phyloP scores from a whole-genome alignment of 768 basidiomycete genomes.

The Termitomyces sp. region DNA sequence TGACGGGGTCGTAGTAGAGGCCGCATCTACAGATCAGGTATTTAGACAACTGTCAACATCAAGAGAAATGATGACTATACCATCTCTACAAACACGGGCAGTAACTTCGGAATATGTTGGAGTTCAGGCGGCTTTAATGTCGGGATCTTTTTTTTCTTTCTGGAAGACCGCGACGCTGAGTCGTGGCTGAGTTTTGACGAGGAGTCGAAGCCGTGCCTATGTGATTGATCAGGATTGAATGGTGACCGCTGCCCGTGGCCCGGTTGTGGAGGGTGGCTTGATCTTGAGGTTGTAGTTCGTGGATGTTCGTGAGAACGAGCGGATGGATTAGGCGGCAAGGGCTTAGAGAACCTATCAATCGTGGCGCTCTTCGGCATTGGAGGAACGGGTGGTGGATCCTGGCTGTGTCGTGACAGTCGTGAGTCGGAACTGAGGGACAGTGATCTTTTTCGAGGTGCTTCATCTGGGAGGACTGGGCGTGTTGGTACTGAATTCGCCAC shows the following conservation, averaged over 20 bases:
- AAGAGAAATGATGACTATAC: constrained; percentile 39
- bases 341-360: constrained; percentile 25
- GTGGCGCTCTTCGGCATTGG: constrained; percentile 24
- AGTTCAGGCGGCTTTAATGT: constrained; percentile 73
- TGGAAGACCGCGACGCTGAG: constrained; percentile 6
- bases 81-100: constrained; percentile 92
- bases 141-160: constrained; percentile 37
- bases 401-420: constrained; percentile 24
- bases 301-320: constrained; percentile 18
- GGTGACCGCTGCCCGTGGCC: not conserved
- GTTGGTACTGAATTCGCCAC: not conserved
- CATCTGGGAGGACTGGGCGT: constrained; percentile 6
- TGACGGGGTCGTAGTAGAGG: constrained; percentile 35
- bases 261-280: not conserved
- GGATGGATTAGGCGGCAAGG: constrained; percentile 34
- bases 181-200: constrained; percentile 2
- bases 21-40: constrained; percentile 31
- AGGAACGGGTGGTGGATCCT: constrained; percentile 38
- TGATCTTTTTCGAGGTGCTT: constrained; percentile 28
- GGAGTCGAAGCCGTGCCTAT: not conserved
- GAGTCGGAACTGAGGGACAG: constrained; percentile 47
- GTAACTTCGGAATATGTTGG: constrained; percentile 68
- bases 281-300: constrained; percentile 15
- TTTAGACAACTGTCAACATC: not conserved
- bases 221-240: not conserved